A percentile compares a stretch with the other conserved stretches of the same genome.
These are phyloP conservation scores for Calonectria henricotiae DNA, from an alignment of 2,329 filamentous ascomycete species.

Conservation along the genomic window DNA sequence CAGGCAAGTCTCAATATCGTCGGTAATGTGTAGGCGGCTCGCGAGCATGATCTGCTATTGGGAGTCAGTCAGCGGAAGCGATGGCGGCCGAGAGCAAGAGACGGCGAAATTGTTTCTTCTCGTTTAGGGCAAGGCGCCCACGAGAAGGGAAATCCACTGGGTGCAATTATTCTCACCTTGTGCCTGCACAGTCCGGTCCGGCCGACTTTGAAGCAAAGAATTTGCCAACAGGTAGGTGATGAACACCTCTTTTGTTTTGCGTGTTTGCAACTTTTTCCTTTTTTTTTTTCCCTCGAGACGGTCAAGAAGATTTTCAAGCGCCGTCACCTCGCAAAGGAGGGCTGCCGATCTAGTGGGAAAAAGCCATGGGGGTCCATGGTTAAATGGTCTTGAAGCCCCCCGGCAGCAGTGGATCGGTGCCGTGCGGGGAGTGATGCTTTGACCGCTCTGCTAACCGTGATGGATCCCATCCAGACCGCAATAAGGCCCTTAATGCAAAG, in stretches of 20 bases:
- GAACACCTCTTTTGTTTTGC: not conserved
- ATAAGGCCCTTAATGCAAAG: conserved; percentile 47
- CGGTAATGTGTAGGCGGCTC: conserved; percentile 44
- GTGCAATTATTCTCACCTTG: conserved; percentile 35
- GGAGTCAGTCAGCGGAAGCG: conserved; percentile 33
- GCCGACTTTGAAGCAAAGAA: conserved; percentile 33
- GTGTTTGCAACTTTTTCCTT: conserved; percentile 2
- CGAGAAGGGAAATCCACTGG: not conserved
- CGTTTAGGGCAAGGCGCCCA: conserved; percentile 27
- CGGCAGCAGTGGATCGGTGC: conserved; percentile 48
- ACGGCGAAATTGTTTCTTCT: not conserved
- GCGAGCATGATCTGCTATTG: conserved; percentile 45
- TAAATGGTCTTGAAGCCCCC: conserved; percentile 40
- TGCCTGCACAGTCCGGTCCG: conserved; percentile 21
- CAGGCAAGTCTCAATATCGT: conserved; percentile 35
- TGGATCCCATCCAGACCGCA: conserved; percentile 45
- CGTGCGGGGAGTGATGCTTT: conserved; percentile 49
- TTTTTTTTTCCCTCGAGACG: not conserved
- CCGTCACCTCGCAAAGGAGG: conserved; percentile 32
- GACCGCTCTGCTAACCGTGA: conserved; percentile 51
- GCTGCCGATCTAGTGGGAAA: conserved; percentile 20
- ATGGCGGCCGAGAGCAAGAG: not conserved
- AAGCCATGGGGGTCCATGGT: conserved; percentile 35
- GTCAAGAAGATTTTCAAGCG: conserved; percentile 29
- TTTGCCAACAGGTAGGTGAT: not conserved